Base-by-base conservation (phyloP, 495 filamentous ascomycete species). In the Daldinia loculata region DNA sequence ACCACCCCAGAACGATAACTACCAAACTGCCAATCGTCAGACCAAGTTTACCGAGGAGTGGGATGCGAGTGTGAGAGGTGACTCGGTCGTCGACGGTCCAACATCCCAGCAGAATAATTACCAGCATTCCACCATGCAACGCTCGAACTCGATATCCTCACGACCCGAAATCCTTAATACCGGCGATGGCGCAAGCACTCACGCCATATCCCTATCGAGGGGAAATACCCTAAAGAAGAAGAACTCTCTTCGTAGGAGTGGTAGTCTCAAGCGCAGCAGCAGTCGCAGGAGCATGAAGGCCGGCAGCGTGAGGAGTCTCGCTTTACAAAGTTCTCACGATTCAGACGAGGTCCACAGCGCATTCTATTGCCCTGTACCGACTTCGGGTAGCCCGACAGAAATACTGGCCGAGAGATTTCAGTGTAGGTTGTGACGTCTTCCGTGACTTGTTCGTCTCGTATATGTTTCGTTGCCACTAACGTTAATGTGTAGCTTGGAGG, bases 331-430 rank as follows among this genome's bases (percentile, higher is more conserved):
- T 73, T 80, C 74, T 8, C 86, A 87, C 32, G 90, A 90, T 51
- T 81, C 84, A 39, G 89, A 92, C 43, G 89, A 95, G 74, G 80
- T 84, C 61, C 93, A 95, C 68, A 97, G 92, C 77, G 91, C 90
- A 15, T 98, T 97, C 78, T 89, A 88, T 75, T 90, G 92, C 48
- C 95, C 95, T 1, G 89, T 99, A 26, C 96, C 95, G 6, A 98
- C 95, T 2, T 84, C 84, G 26, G 92, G 92, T 1, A 93, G 86
- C 66, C 95, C 95, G 7, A 98, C 95, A 4, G 96, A 99, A 67
- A 86, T 94, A 56, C 84, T 98, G 41, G 92, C 93, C 26, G 93
- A 90, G 70, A 89, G 95, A 60, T 99, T 99, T 78, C 91, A 97
- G 84, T 87, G 94, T 97, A 83, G 57, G 88, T 80, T 51, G 19